A percentile compares a stretch with the other conserved stretches of the same genome.
These are phyloP conservation scores for Incumbomyces delicatus DNA, from an alignment of 2,329 filamentous ascomycete species.

Conservation along the genomic window DNA sequence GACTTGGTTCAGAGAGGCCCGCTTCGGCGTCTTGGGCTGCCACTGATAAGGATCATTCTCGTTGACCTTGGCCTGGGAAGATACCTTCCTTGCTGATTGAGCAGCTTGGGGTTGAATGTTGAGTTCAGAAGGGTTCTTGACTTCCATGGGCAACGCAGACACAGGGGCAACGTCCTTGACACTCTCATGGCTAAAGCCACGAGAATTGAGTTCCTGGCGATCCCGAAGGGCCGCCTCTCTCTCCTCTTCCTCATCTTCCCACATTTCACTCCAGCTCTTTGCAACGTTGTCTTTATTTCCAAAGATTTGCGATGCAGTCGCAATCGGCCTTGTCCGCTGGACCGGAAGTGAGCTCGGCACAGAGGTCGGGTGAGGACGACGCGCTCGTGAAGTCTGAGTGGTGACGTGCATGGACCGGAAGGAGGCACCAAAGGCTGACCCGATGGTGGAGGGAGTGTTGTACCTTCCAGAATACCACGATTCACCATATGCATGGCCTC, in stretches of 20 bases:
- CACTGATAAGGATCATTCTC: slow-evolving; percentile 48
- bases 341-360: slow-evolving; percentile 69
- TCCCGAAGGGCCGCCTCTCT: slow-evolving; percentile 53
- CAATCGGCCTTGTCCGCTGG: slow-evolving; percentile 52
- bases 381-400: slow-evolving; percentile 30
- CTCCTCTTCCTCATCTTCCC: slow-evolving; percentile 85
- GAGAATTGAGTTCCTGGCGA: slow-evolving; percentile 53
- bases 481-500: slow-evolving; percentile 36
- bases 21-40: slow-evolving; percentile 37
- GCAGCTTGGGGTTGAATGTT: slow-evolving; percentile 35
- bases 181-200: slow-evolving; percentile 72
- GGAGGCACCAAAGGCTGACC: slow-evolving; percentile 71
- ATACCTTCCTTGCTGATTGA: slow-evolving; percentile 36
- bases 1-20: slow-evolving; percentile 48
- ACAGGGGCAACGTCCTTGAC: slow-evolving; percentile 42
- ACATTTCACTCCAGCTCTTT: slow-evolving; percentile 98
- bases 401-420: slow-evolving; percentile 60
- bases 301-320: slow-evolving; percentile 69
- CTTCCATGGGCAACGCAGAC: slow-evolving; percentile 44
- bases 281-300: slow-evolving; percentile 70
- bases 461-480: slow-evolving; percentile 72
- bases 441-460: slow-evolving; percentile 70
- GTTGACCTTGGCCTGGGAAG: slow-evolving; percentile 41
- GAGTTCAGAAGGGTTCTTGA: slow-evolving; percentile 43
- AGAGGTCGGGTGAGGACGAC: slow-evolving; percentile 53